Percentiles rank a stretch among this genome's conserved stretches.
Conservation (phyloP, 345 rosid species). For the Cardamine resedifolia region DNA sequence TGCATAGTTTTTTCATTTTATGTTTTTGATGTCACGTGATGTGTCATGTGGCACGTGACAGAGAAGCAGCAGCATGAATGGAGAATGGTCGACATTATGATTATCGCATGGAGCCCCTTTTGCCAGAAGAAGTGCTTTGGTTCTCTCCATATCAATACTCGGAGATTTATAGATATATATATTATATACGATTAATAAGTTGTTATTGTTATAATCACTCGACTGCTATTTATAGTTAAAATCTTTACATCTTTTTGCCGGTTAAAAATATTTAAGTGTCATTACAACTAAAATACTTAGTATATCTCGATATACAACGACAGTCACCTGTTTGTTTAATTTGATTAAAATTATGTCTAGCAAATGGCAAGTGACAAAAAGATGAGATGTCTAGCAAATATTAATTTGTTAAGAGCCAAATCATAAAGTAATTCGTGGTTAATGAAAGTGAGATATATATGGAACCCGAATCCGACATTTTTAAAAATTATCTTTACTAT, state of each 20-base stretch:
- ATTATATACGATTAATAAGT: too few species aligned
- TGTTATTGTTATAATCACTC: neutral
- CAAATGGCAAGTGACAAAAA: neutral
- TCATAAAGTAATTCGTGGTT: neutral
- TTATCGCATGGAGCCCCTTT: slow-evolving; percentile 46
- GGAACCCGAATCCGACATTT: neutral
- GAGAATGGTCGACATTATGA: slow-evolving; percentile 52
- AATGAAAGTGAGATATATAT: neutral
- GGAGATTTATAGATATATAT: too few species aligned
- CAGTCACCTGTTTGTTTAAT: neutral
- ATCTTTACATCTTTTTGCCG: neutral
- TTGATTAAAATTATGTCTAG: neutral
- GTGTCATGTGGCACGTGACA: slow-evolving; percentile 38
- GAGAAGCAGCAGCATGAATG: slow-evolving; percentile 39
- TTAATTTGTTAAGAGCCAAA: neutral
- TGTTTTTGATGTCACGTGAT: slow-evolving; percentile 27
- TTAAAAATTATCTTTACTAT: too few species aligned
- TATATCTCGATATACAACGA: neutral
- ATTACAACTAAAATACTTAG: neutral
- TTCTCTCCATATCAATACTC: slow-evolving; percentile 1
- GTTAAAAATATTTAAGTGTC: neutral
- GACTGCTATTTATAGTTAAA: neutral
- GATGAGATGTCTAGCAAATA: neutral
- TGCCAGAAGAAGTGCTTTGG: slow-evolving; percentile 36
- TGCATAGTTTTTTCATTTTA: neutral